A percentile compares a stretch with the other conserved stretches of the same genome.
Evolutionary conservation across 805 yeast genomes (phyloP).

Genomic region (Ogataea pilisensis): DNA sequence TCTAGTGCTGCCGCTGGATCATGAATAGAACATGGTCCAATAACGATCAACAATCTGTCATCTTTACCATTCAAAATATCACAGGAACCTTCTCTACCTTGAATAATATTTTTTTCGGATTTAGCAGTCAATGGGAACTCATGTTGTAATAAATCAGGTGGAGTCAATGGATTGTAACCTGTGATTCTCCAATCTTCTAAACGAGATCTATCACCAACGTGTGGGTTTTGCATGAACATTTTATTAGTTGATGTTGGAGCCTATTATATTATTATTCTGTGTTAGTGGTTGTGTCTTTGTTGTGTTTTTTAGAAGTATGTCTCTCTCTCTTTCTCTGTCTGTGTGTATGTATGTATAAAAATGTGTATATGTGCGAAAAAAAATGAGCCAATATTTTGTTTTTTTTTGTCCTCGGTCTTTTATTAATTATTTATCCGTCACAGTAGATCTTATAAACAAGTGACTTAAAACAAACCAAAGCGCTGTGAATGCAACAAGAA

Average conservation of each 20-base stretch:
- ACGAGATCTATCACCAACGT: slow-evolving; percentile 78
- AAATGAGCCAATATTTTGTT: too few relatives aligned
- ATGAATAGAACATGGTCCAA: slow-evolving; percentile 97
- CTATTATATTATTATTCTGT: slow-evolving; percentile 3
- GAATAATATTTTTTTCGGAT: slow-evolving; percentile 58
- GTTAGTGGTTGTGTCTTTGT: not conserved
- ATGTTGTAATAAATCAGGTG: slow-evolving; percentile 88
- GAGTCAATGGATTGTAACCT: slow-evolving; percentile 94
- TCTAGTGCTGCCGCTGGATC: slow-evolving; percentile 91
- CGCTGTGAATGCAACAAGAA: too few relatives aligned
- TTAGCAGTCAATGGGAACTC: slow-evolving; percentile 67
- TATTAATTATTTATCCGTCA: too few relatives aligned
- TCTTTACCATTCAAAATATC: slow-evolving; percentile 75
- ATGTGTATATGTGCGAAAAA: too few relatives aligned
- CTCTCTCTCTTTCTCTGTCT: too few relatives aligned
- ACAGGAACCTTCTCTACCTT: slow-evolving; percentile 73
- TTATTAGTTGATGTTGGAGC: slow-evolving; percentile 23
- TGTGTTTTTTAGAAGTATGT: too few relatives aligned
- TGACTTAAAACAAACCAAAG: too few relatives aligned
- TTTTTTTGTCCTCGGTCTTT: too few relatives aligned
- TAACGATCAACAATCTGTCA: slow-evolving; percentile 82
- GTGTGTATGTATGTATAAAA: too few relatives aligned
- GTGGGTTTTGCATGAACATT: slow-evolving; percentile 83
- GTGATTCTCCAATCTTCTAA: slow-evolving; percentile 73
- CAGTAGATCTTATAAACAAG: too few relatives aligned